Percentiles rank a stretch among this genome's conserved stretches.
Conservation (phyloP, 495 filamentous ascomycete genomes). For the Aspergillus taichungensis region DNA sequence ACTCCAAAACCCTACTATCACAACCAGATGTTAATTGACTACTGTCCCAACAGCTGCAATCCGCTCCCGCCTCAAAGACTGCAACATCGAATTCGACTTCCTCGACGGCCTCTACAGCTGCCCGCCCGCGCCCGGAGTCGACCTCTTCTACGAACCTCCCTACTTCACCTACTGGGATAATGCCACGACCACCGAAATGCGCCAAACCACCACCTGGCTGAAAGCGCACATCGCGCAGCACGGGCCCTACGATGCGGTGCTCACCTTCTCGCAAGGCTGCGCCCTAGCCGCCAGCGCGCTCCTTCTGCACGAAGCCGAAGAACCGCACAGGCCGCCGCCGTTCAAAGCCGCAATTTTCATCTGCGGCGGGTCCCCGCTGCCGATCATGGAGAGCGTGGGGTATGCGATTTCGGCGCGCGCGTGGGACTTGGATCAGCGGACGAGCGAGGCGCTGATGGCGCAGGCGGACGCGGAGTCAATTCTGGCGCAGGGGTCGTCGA, state of each 20-base stretch:
- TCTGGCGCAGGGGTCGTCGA: slow-evolving; percentile 18
- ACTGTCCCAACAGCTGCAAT: slow-evolving; percentile 26
- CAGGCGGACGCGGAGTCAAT: slow-evolving; percentile 21
- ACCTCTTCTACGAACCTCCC: slow-evolving; percentile 41
- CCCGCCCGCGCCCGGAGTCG: slow-evolving; percentile 42
- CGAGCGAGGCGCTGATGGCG: slow-evolving; percentile 19
- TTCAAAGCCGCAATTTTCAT: slow-evolving; percentile 55
- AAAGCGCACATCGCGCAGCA: slow-evolving; percentile 33
- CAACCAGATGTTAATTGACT: slow-evolving; percentile 15
- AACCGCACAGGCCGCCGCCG: slow-evolving; percentile 27
- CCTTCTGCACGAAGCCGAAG: slow-evolving; percentile 29
- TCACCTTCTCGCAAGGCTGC: slow-evolving; percentile 54
- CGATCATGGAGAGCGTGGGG: slow-evolving; percentile 40
- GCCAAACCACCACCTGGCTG: slow-evolving; percentile 37
- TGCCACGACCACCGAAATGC: slow-evolving; percentile 26
- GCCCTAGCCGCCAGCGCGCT: slow-evolving; percentile 38
- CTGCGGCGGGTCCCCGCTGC: slow-evolving; percentile 44
- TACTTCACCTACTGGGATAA: slow-evolving; percentile 43
- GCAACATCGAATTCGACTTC: slow-evolving; percentile 46
- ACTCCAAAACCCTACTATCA: slow-evolving; percentile 14
- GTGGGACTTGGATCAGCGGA: slow-evolving; percentile 24
- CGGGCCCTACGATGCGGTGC: slow-evolving; percentile 53
- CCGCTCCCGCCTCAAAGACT: slow-evolving; percentile 25
- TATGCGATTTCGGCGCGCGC: slow-evolving; percentile 37
- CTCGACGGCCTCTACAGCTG: slow-evolving; percentile 40